Base-by-base conservation (phyloP, 2,329 filamentous ascomycete genomes). In the Dendrostoma leiphaemia region DNA sequence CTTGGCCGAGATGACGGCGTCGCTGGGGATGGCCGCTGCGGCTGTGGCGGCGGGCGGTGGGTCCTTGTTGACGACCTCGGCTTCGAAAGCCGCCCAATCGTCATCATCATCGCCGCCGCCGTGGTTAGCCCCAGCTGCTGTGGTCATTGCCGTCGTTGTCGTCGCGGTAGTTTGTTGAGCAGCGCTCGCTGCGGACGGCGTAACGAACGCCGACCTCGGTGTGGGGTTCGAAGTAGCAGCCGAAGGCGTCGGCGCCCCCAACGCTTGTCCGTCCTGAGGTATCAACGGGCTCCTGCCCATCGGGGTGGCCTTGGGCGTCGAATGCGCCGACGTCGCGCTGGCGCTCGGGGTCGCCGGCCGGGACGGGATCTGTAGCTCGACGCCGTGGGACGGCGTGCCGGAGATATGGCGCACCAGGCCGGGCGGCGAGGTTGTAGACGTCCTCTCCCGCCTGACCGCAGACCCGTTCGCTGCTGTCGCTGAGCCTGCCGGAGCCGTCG, bases 71-170 rank as follows among this genome's bases (percentile, higher is more conserved):
- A 70, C 57, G 4, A 71, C 62, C 10, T 96, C 90, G 3, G 89
- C 88, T 67, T 96, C 88, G 66, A 96, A 95, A 8, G 90, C 89
- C 2, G 89, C 88, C 89, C 89, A 94, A 70, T 94, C 89, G 51
- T 86, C 83, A 64, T 96, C 90, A 66, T 92, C 84, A 8, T 77
- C 72, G 7, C 66, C 60, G 17, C 60, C 55, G 38, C 62, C 50
- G 17, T 59, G 40, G 29, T 53, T 32, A 24, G 57, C 49, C 44
- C 47, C 17, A 38, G 61, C 15, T 4, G 43, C 46, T 21, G 43
- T 35, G 34, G 48, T 43, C 24, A 61, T 32, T 9, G 48, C 44
- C 24, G 61, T 32, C 10, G 51, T 49, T 37, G 59, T 53, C n/a
- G 61, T 38, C 10, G 63, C 54, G 31, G 62, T 55, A 38, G 60